A percentile compares a stretch with the other conserved stretches of the same genome.
phyloP scores from a whole-genome alignment of 805 yeast genomes.

The Teunomyces pallodes region DNA sequence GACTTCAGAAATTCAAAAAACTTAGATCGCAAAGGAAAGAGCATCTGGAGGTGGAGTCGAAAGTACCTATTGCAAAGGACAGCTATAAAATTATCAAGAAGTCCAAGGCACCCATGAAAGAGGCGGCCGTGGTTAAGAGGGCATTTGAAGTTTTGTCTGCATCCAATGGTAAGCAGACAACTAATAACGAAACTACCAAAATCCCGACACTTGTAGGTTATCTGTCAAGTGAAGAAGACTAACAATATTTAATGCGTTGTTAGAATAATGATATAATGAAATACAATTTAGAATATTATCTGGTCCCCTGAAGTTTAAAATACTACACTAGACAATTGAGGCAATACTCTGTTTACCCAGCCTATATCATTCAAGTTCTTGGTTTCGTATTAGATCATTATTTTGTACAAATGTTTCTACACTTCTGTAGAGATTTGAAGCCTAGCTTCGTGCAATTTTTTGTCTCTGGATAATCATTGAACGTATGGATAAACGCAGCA shows the following conservation, averaged over 20 bases:
- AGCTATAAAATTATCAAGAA: neutral
- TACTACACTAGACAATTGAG: no score
- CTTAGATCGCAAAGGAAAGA: neutral
- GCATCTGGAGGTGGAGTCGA: neutral
- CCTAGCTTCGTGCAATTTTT: no score
- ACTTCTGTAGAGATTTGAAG: no score
- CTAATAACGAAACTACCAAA: neutral
- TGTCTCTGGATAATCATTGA: no score
- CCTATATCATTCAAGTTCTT: no score
- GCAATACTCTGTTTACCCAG: no score
- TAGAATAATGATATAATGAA: neutral
- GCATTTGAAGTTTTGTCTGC: neutral
- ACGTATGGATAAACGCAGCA: no score
- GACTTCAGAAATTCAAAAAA: conserved; percentile 12
- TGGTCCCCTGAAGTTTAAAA: no score
- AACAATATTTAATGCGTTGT: neutral
- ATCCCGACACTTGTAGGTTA: neutral
- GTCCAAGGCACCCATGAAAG: neutral
- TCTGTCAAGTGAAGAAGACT: conserved; percentile 2
- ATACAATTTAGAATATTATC: no score
- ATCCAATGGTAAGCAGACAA: neutral
- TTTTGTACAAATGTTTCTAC: no score
- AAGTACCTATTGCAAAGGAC: neutral
- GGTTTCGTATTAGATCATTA: no score
- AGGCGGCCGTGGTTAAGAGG: neutral